These are phyloP conservation scores for Cymbopogon citratus DNA, from an alignment of 176 grass and related monocot genomes.

Conservation along the genomic window DNA sequence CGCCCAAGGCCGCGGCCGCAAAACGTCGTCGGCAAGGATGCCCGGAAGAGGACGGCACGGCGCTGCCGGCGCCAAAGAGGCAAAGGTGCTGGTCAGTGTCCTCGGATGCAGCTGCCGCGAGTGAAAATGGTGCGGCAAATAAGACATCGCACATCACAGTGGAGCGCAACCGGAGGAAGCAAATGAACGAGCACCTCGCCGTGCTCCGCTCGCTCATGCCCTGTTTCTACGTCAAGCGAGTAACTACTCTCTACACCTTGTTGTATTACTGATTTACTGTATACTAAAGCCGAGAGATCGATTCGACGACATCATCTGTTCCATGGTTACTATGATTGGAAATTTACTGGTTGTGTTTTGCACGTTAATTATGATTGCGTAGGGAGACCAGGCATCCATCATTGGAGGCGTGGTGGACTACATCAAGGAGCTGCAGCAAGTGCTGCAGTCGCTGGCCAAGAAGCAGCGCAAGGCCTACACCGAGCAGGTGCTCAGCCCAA, in stretches of 20 bases:
- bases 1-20: background rate
- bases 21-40: background rate
- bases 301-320: too few species aligned
- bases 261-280: too few species aligned
- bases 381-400: slow-evolving; percentile 96
- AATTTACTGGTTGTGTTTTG: background rate
- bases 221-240: slow-evolving; percentile 73
- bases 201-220: slow-evolving; percentile 76
- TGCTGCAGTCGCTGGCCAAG: slow-evolving; percentile 71
- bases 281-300: too few species aligned
- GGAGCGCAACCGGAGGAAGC: slow-evolving; percentile 81
- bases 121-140: background rate
- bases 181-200: slow-evolving; percentile 73
- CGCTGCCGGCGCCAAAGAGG: slow-evolving; percentile 27
- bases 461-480: slow-evolving; percentile 77
- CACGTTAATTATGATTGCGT: background rate
- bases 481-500: slow-evolving; percentile 50
- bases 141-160: slow-evolving; percentile 66
- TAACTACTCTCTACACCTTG: slow-evolving; percentile 17
- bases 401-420: slow-evolving; percentile 94
- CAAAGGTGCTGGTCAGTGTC: slow-evolving; percentile 5
- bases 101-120: background rate
- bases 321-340: too few species aligned
- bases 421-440: slow-evolving; percentile 91
- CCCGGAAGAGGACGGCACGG: background rate